Evolutionary conservation across 441 rosid species (phyloP).

Genomic region (Populus tomentosa): DNA sequence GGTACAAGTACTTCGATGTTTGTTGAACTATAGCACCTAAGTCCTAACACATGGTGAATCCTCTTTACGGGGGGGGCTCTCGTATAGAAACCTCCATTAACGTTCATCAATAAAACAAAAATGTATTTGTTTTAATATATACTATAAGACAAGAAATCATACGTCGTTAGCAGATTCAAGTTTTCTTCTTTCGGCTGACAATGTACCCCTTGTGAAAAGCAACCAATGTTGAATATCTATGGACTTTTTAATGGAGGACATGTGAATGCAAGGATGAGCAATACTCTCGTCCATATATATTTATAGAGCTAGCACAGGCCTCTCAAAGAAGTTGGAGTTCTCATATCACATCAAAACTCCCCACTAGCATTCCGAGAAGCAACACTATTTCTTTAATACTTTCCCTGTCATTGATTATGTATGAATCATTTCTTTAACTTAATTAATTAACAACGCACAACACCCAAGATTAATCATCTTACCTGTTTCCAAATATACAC

Average conservation of each 20-base stretch:
- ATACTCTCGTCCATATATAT: neutral
- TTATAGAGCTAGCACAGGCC: slow-evolving; percentile 12
- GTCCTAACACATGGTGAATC: too few species aligned
- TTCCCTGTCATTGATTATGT: neutral
- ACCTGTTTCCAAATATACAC: neutral
- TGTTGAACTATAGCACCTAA: too few species aligned
- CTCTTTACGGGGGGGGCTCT: neutral
- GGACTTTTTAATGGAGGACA: slow-evolving; percentile 26
- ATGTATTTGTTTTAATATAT: neutral
- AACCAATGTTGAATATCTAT: slow-evolving; percentile 17
- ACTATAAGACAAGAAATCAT: neutral
- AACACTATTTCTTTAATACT: neutral
- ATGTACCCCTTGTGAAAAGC: slow-evolving; percentile 15
- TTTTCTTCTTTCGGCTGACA: slow-evolving; percentile 20
- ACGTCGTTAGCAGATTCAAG: neutral
- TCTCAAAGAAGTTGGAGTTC: slow-evolving; percentile 13
- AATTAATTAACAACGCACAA: neutral
- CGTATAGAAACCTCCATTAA: neutral
- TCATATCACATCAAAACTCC: slow-evolving; percentile 12
- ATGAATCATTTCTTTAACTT: neutral
- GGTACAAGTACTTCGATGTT: neutral
- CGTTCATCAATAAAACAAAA: neutral
- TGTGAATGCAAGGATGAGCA: slow-evolving; percentile 25
- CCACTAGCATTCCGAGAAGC: slow-evolving; percentile 5
- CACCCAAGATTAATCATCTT: neutral